Evolutionary conservation across 148 eudicot genomes (phyloP).

Genomic region (Diospyros lotus): DNA sequence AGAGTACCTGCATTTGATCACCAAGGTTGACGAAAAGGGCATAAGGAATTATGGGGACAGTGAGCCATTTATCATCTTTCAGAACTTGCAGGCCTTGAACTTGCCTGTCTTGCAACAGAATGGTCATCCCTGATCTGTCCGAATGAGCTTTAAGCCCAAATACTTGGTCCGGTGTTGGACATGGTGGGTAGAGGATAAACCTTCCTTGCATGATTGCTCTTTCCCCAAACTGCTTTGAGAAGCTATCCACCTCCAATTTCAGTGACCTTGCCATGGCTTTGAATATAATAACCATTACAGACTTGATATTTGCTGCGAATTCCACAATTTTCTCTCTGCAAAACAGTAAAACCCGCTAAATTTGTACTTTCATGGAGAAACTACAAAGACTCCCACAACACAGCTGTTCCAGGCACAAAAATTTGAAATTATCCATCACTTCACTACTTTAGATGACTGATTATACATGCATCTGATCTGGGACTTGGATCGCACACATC

Average conservation of each 20-base stretch:
- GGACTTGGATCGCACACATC: no score
- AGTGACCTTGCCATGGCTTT: slow-evolving; percentile 26
- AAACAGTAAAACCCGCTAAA: neutral
- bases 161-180: slow-evolving; percentile 30
- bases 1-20: slow-evolving; percentile 12
- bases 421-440: no score
- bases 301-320: slow-evolving; percentile 21
- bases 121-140: slow-evolving; percentile 39
- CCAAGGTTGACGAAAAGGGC: slow-evolving; percentile 40
- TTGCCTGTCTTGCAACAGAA: slow-evolving; percentile 38
- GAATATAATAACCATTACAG: slow-evolving; percentile 24
- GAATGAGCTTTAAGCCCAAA: slow-evolving; percentile 42
- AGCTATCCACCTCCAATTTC: slow-evolving; percentile 22
- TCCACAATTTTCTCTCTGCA: slow-evolving; percentile 34
- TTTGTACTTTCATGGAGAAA: no score
- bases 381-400: no score
- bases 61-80: slow-evolving; percentile 42
- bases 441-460: no score
- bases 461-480: no score
- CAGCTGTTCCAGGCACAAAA: neutral
- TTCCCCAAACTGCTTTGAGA: slow-evolving; percentile 23
- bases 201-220: slow-evolving; percentile 24
- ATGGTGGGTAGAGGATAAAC: slow-evolving; percentile 36
- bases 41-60: slow-evolving; percentile 33
- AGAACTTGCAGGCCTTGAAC: slow-evolving; percentile 47